Evolutionary conservation across 1,139 yeast species (phyloP).

Genomic region (Kazachstania sp.): DNA sequence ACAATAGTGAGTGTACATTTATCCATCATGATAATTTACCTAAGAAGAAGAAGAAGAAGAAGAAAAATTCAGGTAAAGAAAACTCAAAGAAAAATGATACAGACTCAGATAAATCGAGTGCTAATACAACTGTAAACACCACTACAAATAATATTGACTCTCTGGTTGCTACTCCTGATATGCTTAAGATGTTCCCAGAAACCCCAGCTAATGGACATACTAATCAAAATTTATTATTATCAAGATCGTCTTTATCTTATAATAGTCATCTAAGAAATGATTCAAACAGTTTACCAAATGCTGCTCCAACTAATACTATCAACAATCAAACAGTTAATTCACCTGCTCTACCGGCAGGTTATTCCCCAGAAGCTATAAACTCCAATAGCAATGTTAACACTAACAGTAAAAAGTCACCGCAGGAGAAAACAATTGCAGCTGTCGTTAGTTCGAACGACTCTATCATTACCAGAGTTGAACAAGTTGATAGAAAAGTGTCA

Average conservation of each 20-base stretch:
- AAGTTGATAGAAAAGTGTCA: constrained; percentile 20
- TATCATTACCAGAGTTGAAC: constrained; percentile 12
- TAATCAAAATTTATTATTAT: background rate
- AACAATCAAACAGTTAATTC: too few relatives aligned
- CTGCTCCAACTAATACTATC: too few relatives aligned
- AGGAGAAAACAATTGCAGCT: background rate
- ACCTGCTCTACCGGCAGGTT: too few relatives aligned
- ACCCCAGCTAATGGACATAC: background rate
- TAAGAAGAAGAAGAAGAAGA: background rate
- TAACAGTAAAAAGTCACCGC: background rate
- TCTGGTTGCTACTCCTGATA: background rate
- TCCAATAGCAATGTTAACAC: background rate
- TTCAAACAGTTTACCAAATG: background rate
- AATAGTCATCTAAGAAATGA: background rate
- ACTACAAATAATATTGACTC: background rate
- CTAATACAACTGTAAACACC: background rate
- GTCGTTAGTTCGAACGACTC: background rate
- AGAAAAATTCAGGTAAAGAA: background rate
- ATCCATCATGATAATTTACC: constrained; percentile 5
- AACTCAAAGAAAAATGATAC: background rate
- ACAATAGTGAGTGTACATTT: constrained; percentile 19
- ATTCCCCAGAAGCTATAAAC: too few relatives aligned
- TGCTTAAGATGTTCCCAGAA: background rate
- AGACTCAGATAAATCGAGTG: background rate
- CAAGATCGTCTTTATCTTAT: background rate